Percentiles rank a stretch among this genome's conserved stretches.
phyloP scores from a whole-genome alignment of 2,329 filamentous ascomycete species.

The Pyricularia grisea region DNA sequence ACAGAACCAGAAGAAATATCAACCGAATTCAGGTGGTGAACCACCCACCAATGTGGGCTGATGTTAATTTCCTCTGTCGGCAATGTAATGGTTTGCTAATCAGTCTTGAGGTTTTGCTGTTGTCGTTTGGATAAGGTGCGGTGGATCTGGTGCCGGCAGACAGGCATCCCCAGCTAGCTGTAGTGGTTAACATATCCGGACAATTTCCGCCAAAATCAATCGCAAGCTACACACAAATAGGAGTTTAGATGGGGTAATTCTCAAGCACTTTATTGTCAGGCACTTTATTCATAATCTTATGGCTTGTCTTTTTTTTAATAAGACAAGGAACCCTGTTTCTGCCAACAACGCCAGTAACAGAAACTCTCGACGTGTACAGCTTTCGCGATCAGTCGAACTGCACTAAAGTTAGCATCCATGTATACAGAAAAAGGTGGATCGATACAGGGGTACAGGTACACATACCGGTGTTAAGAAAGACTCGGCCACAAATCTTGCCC shows the following conservation, averaged over 20 bases:
- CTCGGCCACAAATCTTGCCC: constrained; percentile 95
- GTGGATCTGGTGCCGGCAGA: background rate
- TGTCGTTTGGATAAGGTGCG: background rate
- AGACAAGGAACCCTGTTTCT: background rate
- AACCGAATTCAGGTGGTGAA: background rate
- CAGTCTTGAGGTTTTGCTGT: background rate
- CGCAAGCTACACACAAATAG: background rate
- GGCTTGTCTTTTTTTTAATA: background rate
- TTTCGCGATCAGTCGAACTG: constrained; percentile 1
- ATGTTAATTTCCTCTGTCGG: background rate
- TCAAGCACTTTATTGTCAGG: background rate
- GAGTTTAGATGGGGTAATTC: background rate
- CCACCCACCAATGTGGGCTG: background rate
- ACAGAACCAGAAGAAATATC: too few species aligned
- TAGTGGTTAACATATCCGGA: background rate
- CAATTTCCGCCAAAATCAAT: background rate
- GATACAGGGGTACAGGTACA: background rate
- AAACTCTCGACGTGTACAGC: background rate
- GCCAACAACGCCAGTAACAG: background rate
- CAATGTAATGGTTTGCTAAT: background rate
- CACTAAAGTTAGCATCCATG: background rate
- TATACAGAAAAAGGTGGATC: background rate
- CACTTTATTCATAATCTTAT: background rate
- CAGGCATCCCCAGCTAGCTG: background rate
- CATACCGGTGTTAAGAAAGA: constrained; percentile 80